phyloP scores from a whole-genome alignment of 306 rosid genomes.

The Mimosa bimucronata region DNA sequence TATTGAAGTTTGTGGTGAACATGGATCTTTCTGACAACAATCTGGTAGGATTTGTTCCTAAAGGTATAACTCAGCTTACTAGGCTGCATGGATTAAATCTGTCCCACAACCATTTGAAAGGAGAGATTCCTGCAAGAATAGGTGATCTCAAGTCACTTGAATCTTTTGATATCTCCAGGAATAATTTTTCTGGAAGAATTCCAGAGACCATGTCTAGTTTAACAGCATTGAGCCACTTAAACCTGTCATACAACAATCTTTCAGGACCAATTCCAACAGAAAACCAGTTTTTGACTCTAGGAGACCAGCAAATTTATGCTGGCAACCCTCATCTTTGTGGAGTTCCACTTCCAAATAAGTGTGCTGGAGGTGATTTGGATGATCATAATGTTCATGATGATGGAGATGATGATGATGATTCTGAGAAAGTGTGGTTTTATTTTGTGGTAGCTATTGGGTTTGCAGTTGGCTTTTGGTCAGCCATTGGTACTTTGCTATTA shows the following conservation, averaged over 20 bases:
- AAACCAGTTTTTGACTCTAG: background rate
- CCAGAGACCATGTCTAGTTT: background rate
- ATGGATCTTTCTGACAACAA: constrained; percentile 6
- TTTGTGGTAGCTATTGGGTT: constrained; percentile 1
- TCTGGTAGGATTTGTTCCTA: background rate
- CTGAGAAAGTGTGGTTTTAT: constrained; percentile 3
- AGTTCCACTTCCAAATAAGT: background rate
- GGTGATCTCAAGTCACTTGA: background rate
- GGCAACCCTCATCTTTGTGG: constrained; percentile 9
- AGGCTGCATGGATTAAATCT: background rate
- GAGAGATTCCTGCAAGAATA: background rate
- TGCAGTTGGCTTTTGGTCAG: background rate
- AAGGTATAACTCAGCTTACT: background rate
- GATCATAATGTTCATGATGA: background rate
- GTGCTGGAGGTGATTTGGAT: background rate
- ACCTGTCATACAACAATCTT: constrained; percentile 1
- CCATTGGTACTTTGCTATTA: background rate
- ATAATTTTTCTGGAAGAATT: background rate
- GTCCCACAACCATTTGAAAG: background rate
- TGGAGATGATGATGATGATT: background rate
- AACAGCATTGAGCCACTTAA: background rate
- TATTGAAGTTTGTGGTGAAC: background rate
- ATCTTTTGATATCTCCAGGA: background rate
- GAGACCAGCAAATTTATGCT: background rate
- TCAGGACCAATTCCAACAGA: background rate